Conservation (phyloP, 2,329 filamentous ascomycete genomes). For the Fusarium xyrophilum region DNA sequence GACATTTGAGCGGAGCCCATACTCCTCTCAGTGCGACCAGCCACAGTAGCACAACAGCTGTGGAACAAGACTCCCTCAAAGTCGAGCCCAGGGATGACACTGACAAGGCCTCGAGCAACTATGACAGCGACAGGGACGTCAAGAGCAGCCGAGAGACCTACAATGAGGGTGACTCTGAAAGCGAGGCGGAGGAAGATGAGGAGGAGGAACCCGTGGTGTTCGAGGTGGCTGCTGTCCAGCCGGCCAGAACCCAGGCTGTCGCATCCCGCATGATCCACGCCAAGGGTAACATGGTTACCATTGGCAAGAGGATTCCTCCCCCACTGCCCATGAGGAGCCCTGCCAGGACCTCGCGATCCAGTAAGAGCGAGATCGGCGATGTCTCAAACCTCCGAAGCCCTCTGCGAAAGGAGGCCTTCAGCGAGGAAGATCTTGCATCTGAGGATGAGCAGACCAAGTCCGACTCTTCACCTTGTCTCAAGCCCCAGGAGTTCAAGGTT, state of each 20-base stretch:
- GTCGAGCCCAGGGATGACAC: conserved; percentile 37
- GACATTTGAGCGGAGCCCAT: conserved; percentile 50
- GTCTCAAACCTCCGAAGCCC: conserved; percentile 59
- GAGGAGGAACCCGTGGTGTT: conserved; percentile 72
- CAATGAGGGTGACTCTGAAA: conserved; percentile 37
- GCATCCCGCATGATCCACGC: conserved; percentile 72
- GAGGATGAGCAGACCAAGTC: conserved; percentile 35
- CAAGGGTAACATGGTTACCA: conserved; percentile 82
- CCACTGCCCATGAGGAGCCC: conserved; percentile 80
- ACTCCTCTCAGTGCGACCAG: conserved; percentile 33
- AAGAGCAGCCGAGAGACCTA: conserved; percentile 41
- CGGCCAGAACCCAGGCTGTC: conserved; percentile 62
- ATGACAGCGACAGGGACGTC: conserved; percentile 38
- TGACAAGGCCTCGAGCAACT: conserved; percentile 38
- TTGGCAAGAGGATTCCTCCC: conserved; percentile 80
- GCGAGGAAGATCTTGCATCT: conserved; percentile 41
- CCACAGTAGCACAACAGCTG: conserved; percentile 30
- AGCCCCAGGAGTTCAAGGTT: conserved; percentile 30
- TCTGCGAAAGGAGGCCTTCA: conserved; percentile 58
- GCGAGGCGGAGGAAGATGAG: conserved; percentile 29
- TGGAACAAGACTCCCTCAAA: conserved; percentile 33
- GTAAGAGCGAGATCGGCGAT: conserved; percentile 65
- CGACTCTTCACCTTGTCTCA: conserved; percentile 33
- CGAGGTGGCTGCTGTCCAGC: conserved; percentile 67
- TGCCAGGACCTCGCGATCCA: conserved; percentile 62